A percentile compares a stretch with the other conserved stretches of the same genome.
These are phyloP conservation scores for Sporothrix brasiliensis DNA, from an alignment of 2,329 filamentous ascomycete species.

Conservation along the genomic window DNA sequence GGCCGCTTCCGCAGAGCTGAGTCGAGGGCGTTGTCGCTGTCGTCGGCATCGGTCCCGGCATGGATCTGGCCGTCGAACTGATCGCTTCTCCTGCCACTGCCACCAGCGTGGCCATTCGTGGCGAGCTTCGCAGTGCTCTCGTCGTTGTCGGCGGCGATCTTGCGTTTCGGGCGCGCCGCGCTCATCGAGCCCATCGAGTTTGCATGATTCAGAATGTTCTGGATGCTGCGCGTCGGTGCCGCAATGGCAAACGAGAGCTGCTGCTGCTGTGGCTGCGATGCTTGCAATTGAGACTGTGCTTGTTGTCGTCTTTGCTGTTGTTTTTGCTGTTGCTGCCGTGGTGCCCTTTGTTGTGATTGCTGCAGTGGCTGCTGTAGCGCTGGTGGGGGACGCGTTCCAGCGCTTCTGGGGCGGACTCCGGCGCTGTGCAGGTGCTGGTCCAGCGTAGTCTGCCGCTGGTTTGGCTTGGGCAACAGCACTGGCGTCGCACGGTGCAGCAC, in stretches of 20 bases:
- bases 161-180: constrained; percentile 35
- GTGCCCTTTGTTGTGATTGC: constrained; percentile 24
- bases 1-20: constrained; percentile 53
- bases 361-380: constrained; percentile 10
- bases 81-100: not conserved
- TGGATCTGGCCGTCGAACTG: not conserved
- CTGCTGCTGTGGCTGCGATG: constrained; percentile 22
- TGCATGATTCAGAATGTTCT: constrained; percentile 34
- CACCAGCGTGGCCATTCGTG: not conserved
- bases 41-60: not conserved
- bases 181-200: constrained; percentile 28
- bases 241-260: constrained; percentile 29
- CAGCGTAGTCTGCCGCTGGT: constrained; percentile 33
- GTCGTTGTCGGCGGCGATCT: constrained; percentile 26
- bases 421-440: constrained; percentile 31
- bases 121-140: not conserved
- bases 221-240: constrained; percentile 33
- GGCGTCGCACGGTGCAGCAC: constrained; percentile 33
- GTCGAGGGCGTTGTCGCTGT: not conserved
- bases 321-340: constrained; percentile 1
- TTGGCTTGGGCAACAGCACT: constrained; percentile 35
- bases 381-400: constrained; percentile 29
- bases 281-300: constrained; percentile 12
- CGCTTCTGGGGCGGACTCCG: not conserved
- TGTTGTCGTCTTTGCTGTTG: constrained; percentile 17